Evolutionary conservation across 805 yeast species (phyloP), one percentile per base, ranked within the genome.

Genomic region (Saccharomyces mikatae): DNA sequence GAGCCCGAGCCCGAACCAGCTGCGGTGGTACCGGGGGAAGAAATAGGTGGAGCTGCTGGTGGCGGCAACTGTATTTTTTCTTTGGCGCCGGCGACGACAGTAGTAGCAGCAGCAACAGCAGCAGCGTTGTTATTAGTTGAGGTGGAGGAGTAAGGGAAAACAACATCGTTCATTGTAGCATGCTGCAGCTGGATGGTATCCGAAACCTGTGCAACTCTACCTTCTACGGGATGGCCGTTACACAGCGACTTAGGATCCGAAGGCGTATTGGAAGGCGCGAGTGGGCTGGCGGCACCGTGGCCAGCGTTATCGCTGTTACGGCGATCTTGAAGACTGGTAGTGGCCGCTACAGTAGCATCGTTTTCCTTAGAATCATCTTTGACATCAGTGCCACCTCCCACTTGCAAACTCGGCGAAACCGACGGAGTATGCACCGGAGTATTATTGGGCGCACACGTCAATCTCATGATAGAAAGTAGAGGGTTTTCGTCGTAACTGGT

Each of bases 361-460:
- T 44, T 30, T 11, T 46, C 31, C 30, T 52, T 41, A 30, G 31
- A 49, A 11, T 31, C 26, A n/a, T 52, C 50, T 21, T 30, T 47
- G 11, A 41, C 31, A n/a, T 58, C 54, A 17, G 9, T 28, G 22
- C 30, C 53, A 24, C 49, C 53, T 32, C 14, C 22, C 13, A 41
- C 32, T 48, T 29, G 49, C 46, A 31, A 31, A 31, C 29, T 26
- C 24, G 56, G 56, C 21, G 57, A 47, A 11, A 41, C 51, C 11
- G 55, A 52, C 3, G 66, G 64, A 27, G 62, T 63, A 10, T 60
- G 58, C 17, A 58, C 66, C 2, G 70, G 70, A 22, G 70, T 64
- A 54, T 66, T 66, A 47, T 66, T 63, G 28, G 70, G 70, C 21
- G 57, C 66, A 26, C 58, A 56, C 2, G 66, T 64, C 4, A 62